These are phyloP conservation scores for Margaritispora aquatica DNA, from an alignment of 495 filamentous ascomycete genomes.

Conservation along the genomic window DNA sequence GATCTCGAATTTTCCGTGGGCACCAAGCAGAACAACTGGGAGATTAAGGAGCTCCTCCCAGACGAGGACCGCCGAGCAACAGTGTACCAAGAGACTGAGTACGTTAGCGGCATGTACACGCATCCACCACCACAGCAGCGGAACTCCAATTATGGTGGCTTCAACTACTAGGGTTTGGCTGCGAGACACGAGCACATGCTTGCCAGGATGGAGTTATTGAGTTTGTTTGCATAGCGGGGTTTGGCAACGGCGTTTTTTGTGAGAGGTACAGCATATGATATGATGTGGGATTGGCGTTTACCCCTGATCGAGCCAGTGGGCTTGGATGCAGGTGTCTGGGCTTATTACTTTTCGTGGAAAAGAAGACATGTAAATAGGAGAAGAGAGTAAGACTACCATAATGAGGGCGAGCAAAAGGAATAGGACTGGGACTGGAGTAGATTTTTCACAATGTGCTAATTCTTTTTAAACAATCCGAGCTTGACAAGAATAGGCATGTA, in stretches of 20 bases:
- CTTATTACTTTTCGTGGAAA: not conserved
- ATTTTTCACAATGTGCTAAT: no score
- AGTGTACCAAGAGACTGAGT: conserved; percentile 39
- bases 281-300: not conserved
- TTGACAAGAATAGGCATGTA: not conserved
- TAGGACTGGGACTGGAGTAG: no score
- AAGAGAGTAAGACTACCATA: not conserved
- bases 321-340: not conserved
- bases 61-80: conserved; percentile 81
- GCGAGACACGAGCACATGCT: not conserved
- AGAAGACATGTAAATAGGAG: conserved; percentile 13
- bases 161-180: conserved; percentile 14
- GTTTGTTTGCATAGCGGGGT: conserved; percentile 16
- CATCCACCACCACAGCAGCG: conserved; percentile 1
- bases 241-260: conserved; percentile 3
- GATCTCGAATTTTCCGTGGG: conserved; percentile 98
- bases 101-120: conserved; percentile 9
- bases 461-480: not conserved
- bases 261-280: not conserved
- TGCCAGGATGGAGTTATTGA: not conserved
- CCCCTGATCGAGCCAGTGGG: not conserved
- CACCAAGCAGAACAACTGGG: conserved; percentile 93
- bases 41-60: conserved; percentile 89
- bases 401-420: no score
- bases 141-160: conserved; percentile 26